Conservation (phyloP, 2,329 filamentous ascomycete species). For the Penicillium polonicum region DNA sequence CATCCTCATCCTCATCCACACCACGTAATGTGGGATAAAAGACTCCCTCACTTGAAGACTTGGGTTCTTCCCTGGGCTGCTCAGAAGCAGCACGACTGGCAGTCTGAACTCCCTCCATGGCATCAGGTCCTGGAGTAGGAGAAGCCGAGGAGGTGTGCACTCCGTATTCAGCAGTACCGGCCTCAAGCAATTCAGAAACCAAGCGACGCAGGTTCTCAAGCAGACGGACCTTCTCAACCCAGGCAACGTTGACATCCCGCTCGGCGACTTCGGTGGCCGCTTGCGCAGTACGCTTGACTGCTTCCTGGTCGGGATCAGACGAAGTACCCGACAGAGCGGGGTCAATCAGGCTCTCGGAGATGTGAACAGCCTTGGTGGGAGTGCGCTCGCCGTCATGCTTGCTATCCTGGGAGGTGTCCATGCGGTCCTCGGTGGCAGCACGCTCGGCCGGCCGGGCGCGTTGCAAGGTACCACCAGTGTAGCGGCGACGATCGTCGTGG, state of each 20-base stretch:
- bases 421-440: conserved; percentile 32
- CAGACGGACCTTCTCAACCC: conserved; percentile 65
- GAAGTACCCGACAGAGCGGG: conserved; percentile 40
- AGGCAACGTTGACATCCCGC: conserved; percentile 51
- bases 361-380: conserved; percentile 28
- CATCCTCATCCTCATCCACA: conserved; percentile 38
- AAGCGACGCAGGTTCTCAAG: conserved; percentile 60
- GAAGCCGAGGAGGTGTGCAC: conserved; percentile 17
- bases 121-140: conserved; percentile 21
- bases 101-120: conserved; percentile 38
- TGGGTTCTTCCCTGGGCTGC: conserved; percentile 36
- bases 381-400: conserved; percentile 36
- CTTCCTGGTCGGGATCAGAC: conserved; percentile 32
- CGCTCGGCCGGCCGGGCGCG: conserved; percentile 48
- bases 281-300: conserved; percentile 37
- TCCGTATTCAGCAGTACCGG: conserved; percentile 36
- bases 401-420: conserved; percentile 38
- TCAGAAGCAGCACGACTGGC: conserved; percentile 44
- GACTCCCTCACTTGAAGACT: conserved; percentile 27
- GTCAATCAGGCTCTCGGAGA: conserved; percentile 44
- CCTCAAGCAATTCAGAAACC: conserved; percentile 55
- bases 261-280: conserved; percentile 43
- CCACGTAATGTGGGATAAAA: conserved; percentile 36
- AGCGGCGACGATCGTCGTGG: conserved; percentile 59
- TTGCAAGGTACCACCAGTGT: conserved; percentile 61